A percentile compares a stretch with the other conserved stretches of the same genome.
These are phyloP conservation scores for Cladophialophora bantiana DNA, from an alignment of 2,329 filamentous ascomycete genomes.

Conservation along the genomic window DNA sequence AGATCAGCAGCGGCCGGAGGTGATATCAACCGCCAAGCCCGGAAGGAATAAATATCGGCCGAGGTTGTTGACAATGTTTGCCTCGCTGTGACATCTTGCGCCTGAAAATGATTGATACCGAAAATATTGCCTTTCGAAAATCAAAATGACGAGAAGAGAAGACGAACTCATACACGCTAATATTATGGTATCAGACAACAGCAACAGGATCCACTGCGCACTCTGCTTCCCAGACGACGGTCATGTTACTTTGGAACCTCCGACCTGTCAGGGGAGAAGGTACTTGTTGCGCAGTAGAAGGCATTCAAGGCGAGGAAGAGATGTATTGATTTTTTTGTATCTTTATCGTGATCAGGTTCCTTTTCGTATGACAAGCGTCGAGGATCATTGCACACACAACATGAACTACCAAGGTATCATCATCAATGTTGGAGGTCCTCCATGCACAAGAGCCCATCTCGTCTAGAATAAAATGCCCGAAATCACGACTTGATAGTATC, in stretches of 20 bases:
- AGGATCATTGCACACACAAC: conserved; percentile 2
- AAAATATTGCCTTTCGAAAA: too few relatives aligned
- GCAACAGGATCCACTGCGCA: too few relatives aligned
- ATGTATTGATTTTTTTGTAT: conserved; percentile 1
- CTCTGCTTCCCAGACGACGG: too few relatives aligned
- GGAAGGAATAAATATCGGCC: conserved; percentile 22
- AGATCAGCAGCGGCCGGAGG: conserved; percentile 6
- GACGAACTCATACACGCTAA: too few relatives aligned
- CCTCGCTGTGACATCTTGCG: background rate
- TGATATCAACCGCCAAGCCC: conserved; percentile 21
- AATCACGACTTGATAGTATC: conserved; percentile 48
- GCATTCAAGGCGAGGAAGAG: background rate
- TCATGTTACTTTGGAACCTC: too few relatives aligned
- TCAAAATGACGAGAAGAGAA: too few relatives aligned
- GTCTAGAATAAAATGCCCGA: background rate
- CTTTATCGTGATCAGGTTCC: conserved; percentile 4
- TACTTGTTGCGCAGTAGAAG: too few relatives aligned
- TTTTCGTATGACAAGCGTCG: background rate
- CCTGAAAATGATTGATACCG: too few relatives aligned
- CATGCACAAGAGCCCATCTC: background rate
- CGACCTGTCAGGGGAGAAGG: too few relatives aligned
- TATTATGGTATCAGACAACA: too few relatives aligned
- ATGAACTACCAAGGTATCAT: conserved; percentile 4
- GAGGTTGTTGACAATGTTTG: background rate
- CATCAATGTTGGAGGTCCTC: background rate